A percentile compares a stretch with the other conserved stretches of the same genome.
phyloP scores from a whole-genome alignment of 2,329 filamentous ascomycete species.

The Hypoxylon sp. region DNA sequence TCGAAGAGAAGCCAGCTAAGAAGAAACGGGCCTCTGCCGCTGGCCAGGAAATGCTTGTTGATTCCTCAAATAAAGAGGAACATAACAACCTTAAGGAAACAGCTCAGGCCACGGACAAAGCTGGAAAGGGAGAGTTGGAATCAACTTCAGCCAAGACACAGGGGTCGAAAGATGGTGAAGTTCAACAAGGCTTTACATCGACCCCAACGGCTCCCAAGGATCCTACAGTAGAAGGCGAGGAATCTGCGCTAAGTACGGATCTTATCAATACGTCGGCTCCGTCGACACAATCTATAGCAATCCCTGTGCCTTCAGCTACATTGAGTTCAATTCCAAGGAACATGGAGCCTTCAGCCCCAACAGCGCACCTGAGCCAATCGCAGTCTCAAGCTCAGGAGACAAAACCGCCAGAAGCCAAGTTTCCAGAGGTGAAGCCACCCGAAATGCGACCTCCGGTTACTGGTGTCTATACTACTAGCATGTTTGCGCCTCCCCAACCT shows the following conservation, averaged over 20 bases:
- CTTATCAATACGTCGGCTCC: conserved; percentile 19
- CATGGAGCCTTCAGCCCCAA: conserved; percentile 11
- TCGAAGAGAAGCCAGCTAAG: conserved; percentile 70
- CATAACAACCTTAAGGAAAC: conserved; percentile 34
- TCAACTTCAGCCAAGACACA: conserved; percentile 14
- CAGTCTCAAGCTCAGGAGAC: conserved; percentile 35
- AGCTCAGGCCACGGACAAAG: conserved; percentile 30
- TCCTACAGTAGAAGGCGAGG: conserved; percentile 11
- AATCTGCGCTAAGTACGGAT: conserved; percentile 8
- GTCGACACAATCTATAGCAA: conserved; percentile 18
- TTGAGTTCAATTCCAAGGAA: conserved; percentile 24
- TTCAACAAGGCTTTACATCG: conserved; percentile 4
- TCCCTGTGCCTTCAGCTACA: conserved; percentile 22
- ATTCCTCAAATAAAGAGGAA: conserved; percentile 49
- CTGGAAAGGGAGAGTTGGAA: conserved; percentile 15
- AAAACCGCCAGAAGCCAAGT: conserved; percentile 44
- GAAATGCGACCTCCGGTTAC: conserved; percentile 47
- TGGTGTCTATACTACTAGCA: conserved; percentile 53
- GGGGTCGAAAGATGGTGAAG: conserved; percentile 15
- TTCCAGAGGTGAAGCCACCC: conserved; percentile 50
- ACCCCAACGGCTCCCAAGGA: conserved; percentile 18
- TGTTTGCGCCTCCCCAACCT: conserved; percentile 53
- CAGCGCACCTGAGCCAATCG: conserved; percentile 20
- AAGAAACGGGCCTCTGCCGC: conserved; percentile 64
- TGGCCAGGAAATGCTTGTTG: conserved; percentile 42